Conservation (phyloP, 345 rosid species). For the Salix udensis region DNA sequence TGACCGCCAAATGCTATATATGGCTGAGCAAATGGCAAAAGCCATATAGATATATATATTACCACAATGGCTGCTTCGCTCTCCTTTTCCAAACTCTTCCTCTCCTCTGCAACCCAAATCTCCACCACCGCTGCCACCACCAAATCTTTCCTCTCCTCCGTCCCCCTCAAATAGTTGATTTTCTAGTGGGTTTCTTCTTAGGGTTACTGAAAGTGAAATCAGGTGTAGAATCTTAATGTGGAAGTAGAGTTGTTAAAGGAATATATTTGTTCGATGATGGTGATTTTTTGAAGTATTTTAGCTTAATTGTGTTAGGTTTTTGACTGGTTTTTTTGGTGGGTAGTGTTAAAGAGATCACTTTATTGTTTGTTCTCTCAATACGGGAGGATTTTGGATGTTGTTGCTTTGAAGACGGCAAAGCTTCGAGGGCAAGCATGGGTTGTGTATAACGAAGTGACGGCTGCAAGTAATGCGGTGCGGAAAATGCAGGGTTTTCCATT, state of each 20-base stretch:
- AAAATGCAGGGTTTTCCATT: conserved; percentile 97
- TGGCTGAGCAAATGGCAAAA: too few species aligned
- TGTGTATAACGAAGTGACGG: conserved; percentile 77
- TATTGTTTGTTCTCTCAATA: conserved; percentile 93
- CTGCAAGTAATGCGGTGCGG: conserved; percentile 91
- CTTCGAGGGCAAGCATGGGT: conserved; percentile 99
- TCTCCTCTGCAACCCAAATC: conserved; percentile 21
- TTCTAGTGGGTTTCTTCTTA: neutral
- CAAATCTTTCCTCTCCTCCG: conserved; percentile 28
- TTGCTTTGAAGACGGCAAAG: conserved; percentile 52
- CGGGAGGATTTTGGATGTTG: conserved; percentile 94
- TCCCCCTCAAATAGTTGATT: conserved; percentile 16
- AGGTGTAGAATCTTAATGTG: neutral
- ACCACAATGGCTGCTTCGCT: neutral
- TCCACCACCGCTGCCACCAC: conserved; percentile 34
- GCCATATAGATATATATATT: too few species aligned
- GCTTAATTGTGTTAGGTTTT: neutral
- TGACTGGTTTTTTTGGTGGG: conserved; percentile 6
- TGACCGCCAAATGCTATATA: too few species aligned
- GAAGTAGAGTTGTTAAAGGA: neutral
- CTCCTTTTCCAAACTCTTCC: conserved; percentile 17
- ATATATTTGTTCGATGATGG: neutral
- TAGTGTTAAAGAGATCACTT: conserved; percentile 94
- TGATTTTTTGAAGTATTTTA: neutral
- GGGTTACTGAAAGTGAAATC: neutral